Evolutionary conservation across 352 stramenopile species (phyloP), one percentile per base, ranked within the genome.

Genomic region (Phytophthora aleatoria): DNA sequence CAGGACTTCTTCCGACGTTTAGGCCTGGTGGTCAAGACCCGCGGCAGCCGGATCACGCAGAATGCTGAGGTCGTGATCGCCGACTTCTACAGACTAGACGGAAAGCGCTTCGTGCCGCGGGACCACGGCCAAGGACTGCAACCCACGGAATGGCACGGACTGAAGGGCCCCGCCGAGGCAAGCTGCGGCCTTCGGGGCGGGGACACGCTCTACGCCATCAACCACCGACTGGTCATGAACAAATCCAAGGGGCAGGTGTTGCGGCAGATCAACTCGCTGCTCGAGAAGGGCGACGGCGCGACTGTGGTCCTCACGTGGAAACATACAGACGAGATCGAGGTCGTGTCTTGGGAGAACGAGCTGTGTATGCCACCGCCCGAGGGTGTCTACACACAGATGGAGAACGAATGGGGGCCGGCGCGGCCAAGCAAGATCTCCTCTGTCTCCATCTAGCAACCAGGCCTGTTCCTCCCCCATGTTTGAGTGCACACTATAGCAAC

Each of bases 181-280:
- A 92, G 83, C 52, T 77, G 77, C 39, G 85, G 79, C 4, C 73
- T 95, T n/a, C 85, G 87, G 50, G 70, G 85, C 5, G 85, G 87
- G 20, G 87, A 95, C 67, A 89, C 82, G 44, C 76, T 95, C 38
- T 94, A 95, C 66, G 84, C 87, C 36, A 89, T 95, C 57, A 95
- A 95, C 73, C 83, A 93, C 56, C 76, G 82, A 59, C 79, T 92
- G n/a, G 83, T 95, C 12, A 83, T 92, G 59, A 95, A 95, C 74
- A 94, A 94, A 69, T 90, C 83, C 47, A 89, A 85, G 66, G 81
- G 85, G 12, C 87, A 95, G 57, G 84, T 95, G 53, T 70, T 95
- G 49, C 77, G 85, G 66, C 82, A 94, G 64, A 90, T 95, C 51
- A 82, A 86, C 64, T 77, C 83, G 57, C 69, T 91, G 55, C 64